Base-by-base conservation (phyloP, 2,329 filamentous ascomycete species). In the Colletotrichum sp. region DNA sequence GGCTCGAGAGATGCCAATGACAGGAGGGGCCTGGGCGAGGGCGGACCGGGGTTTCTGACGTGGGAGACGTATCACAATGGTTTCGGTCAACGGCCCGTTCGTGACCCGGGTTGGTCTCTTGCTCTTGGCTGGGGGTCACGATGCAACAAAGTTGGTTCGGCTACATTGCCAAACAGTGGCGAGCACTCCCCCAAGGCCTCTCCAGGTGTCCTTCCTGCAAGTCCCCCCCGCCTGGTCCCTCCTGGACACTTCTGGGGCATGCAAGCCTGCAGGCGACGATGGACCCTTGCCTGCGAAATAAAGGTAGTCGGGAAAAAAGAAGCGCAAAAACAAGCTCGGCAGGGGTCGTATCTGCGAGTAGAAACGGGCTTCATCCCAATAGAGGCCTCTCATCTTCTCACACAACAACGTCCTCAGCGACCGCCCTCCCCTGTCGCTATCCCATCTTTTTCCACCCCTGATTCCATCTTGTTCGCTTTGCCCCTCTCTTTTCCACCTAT, bases 281-380 rank as follows among this genome's bases (percentile, higher is more conserved):
- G 64, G 58, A 75, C 58, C 63, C 73, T 69, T 63, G 73, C 63
- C 67, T 62, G 24, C 14, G 13, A 52, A 65, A 34, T n/a, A 48
- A 69, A 67, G 32, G 38, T 74, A 36, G 28, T 69, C 73, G 65
- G 74, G 65, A 63, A 64, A 73, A 75, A 75, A 75, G 69, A 73
- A 75, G 73, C 73, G 69, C 73, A 75, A 69, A 75, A 76, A 76
- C 65, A 76, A 76, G 75, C 75, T 73, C 68, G 75, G 64, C 73
- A 77, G 73, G 73, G 74, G 61, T 71, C 34, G 30, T 12, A 18
- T 26, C 67, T n/a, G 16, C 61, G 32, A 71, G 32, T 61, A 52
- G 75, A 76, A 75, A 74, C 74, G 65, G 64, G 64, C 71, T 76
- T 74, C 74, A 66, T 74, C 74, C 65, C 59, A 76, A 74, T 74